A percentile compares a stretch with the other conserved stretches of the same genome.
phyloP scores from a whole-genome alignment of 306 rosid genomes.

The Quillaja saponaria region DNA sequence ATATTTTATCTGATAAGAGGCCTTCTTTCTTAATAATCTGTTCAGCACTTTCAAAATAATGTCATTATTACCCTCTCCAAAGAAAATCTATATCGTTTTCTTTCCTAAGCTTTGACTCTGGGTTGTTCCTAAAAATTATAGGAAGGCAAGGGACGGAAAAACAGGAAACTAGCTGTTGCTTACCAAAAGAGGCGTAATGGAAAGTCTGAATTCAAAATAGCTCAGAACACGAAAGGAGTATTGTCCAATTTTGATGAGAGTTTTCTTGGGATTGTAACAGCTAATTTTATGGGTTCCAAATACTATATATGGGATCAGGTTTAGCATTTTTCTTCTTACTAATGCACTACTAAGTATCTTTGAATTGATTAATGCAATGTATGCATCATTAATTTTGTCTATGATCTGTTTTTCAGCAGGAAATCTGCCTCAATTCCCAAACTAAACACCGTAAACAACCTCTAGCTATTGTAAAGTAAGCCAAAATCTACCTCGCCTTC shows the following conservation, averaged over 20 bases:
- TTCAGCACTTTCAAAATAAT: neutral
- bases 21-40: neutral
- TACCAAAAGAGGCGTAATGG: constrained; percentile 63
- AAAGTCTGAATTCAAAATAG: constrained; percentile 57
- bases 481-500: neutral
- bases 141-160: constrained; percentile 94
- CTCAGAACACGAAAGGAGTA: constrained; percentile 66
- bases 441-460: constrained; percentile 52
- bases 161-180: constrained; percentile 84
- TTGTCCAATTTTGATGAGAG: constrained; percentile 55
- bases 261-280: constrained; percentile 66
- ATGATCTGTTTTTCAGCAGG: constrained; percentile 42
- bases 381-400: neutral
- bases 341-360: neutral
- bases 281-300: constrained; percentile 86
- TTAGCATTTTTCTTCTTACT: constrained; percentile 10
- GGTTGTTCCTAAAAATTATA: constrained; percentile 21
- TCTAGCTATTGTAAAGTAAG: constrained; percentile 70
- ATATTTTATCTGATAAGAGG: too few species aligned
- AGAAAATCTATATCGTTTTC: neutral
- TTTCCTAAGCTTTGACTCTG: constrained; percentile 4
- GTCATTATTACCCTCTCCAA: neutral
- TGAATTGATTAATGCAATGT: neutral
- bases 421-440: constrained; percentile 32
- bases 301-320: constrained; percentile 88